These are phyloP conservation scores for Clonostachys sp. DNA, from an alignment of 2,329 filamentous ascomycete genomes.

Conservation along the genomic window DNA sequence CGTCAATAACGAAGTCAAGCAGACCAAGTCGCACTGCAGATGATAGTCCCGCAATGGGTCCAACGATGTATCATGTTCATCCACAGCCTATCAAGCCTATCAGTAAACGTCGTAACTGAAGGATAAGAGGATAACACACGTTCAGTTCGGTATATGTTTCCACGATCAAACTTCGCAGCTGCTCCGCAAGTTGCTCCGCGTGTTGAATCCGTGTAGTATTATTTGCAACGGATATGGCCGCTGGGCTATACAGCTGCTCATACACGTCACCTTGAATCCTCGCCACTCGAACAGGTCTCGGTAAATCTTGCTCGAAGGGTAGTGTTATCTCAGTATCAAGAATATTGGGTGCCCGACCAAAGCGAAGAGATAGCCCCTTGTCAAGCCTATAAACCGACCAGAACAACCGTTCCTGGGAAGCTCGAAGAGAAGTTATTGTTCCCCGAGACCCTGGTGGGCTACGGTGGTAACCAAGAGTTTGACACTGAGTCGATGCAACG, in stretches of 20 bases:
- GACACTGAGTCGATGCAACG: constrained; percentile 21
- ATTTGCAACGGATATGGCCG: too few relatives aligned
- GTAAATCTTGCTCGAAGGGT: constrained; percentile 6
- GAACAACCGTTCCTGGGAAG: constrained; percentile 13
- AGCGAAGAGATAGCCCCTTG: constrained; percentile 25
- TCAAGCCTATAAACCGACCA: constrained; percentile 28
- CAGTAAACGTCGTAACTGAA: neutral
- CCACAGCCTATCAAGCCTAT: neutral
- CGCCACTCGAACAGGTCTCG: constrained; percentile 9
- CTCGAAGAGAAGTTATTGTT: too few relatives aligned
- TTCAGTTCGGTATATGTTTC: too few relatives aligned
- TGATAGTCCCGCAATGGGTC: constrained; percentile 20
- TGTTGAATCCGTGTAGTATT: too few relatives aligned
- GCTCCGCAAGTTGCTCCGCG: too few relatives aligned
- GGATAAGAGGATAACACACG: too few relatives aligned
- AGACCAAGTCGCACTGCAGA: constrained; percentile 24
- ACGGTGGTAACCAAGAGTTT: constrained; percentile 24
- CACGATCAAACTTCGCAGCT: too few relatives aligned
- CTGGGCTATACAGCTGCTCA: constrained; percentile 23
- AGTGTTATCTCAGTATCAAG: constrained; percentile 21
- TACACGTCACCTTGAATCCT: constrained; percentile 23
- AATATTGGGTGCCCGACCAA: constrained; percentile 24
- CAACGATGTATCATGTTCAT: too few relatives aligned
- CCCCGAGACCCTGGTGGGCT: too few relatives aligned
- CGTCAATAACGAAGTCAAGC: constrained; percentile 23